Conservation (phyloP, 495 filamentous ascomycete genomes). For the Tuber brumale region DNA sequence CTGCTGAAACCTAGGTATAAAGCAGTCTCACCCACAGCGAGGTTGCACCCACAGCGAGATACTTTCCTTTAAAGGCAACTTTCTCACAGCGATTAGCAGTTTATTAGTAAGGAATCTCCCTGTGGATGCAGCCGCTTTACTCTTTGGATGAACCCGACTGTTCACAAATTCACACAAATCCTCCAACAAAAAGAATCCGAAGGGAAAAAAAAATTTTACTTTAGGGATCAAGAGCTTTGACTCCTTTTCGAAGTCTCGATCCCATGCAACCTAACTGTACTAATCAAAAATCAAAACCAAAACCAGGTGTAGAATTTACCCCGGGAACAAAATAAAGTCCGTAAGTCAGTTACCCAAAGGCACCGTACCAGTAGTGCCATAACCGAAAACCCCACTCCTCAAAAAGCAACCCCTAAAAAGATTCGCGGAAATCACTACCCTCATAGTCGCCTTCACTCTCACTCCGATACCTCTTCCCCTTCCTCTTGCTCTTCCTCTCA, state of each 20-base stretch:
- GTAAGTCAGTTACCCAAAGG: no score
- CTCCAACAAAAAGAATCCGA: not conserved
- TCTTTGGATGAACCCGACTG: no score
- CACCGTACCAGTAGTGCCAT: not conserved
- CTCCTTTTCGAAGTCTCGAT: no score
- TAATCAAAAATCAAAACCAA: no score
- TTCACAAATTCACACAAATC: not conserved
- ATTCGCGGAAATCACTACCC: not conserved
- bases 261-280: not conserved
- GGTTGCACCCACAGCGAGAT: no score
- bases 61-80: no score
- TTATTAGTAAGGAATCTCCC: no score
- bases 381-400: not conserved
- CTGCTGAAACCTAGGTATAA: not conserved
- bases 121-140: no score
- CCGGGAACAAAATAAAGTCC: no score
- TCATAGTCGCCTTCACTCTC: not conserved
- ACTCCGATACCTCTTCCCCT: not conserved
- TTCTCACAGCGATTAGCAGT: no score
- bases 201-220: not conserved
- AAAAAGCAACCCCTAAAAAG: not conserved
- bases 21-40: no score
- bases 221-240: not conserved
- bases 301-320: no score
- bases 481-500: not conserved